A percentile compares a stretch with the other conserved stretches of the same genome.
These are phyloP conservation scores for Magnaporthales sp. DNA, from an alignment of 2,329 filamentous ascomycete species.

Conservation along the genomic window DNA sequence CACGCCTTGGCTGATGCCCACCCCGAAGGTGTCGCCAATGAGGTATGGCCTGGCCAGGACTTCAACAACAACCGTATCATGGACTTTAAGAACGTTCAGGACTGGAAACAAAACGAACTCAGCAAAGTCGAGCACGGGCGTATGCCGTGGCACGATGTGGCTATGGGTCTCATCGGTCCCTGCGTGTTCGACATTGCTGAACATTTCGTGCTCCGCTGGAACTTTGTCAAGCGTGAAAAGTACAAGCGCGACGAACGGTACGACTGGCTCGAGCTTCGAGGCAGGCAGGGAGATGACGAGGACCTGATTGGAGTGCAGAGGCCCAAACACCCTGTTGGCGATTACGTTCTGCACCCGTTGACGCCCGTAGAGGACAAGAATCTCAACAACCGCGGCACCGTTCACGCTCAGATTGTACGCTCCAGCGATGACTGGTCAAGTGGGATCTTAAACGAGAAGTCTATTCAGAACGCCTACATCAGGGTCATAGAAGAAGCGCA, in stretches of 20 bases:
- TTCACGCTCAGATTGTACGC: conserved; percentile 78
- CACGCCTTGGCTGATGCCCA: conserved; percentile 83
- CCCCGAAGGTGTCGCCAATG: conserved; percentile 69
- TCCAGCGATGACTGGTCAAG: conserved; percentile 92
- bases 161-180: conserved; percentile 84
- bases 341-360: conserved; percentile 75
- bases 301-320: conserved; percentile 82
- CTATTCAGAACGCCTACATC: conserved; percentile 78
- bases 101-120: conserved; percentile 91
- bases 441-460: conserved; percentile 76
- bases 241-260: conserved; percentile 82
- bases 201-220: conserved; percentile 92
- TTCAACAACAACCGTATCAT: conserved; percentile 97
- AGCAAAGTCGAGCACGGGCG: conserved; percentile 85
- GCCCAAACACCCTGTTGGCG: conserved; percentile 80
- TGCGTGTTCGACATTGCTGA: conserved; percentile 91
- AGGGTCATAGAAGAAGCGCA: conserved; percentile 81
- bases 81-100: conserved; percentile 84
- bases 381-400: conserved; percentile 57
- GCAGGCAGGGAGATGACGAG: conserved; percentile 68
- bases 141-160: conserved; percentile 98
- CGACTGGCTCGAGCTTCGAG: conserved; percentile 77
- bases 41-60: conserved; percentile 92
- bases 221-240: conserved; percentile 94
- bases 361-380: conserved; percentile 59